Percentiles rank a stretch among this genome's conserved stretches.
phyloP scores from a whole-genome alignment of 352 stramenopile species.

The Phytophthora melonis region DNA sequence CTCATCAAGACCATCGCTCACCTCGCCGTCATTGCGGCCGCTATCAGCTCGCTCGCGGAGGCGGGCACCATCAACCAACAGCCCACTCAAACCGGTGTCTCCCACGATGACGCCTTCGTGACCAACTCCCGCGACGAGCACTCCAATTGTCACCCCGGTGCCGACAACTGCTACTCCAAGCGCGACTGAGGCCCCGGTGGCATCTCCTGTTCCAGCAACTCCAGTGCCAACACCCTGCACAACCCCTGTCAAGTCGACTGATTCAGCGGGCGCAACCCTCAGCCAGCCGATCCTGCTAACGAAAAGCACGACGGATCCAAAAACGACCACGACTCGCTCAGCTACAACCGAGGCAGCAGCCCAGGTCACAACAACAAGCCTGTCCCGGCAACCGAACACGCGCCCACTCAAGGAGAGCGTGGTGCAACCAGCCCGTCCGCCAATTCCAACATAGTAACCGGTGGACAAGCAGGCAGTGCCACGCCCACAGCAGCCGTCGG shows the following conservation, averaged over 20 bases:
- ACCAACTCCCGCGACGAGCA: neutral
- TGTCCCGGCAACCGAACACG: neutral
- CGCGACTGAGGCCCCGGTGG: neutral
- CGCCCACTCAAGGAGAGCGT: neutral
- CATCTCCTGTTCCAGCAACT: neutral
- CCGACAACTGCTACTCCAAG: neutral
- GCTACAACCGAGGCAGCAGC: neutral
- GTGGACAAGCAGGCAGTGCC: too few relatives aligned
- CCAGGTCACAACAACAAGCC: neutral
- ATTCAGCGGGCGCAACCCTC: neutral
- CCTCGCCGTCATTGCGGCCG: neutral
- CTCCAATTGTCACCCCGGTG: neutral
- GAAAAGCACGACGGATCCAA: neutral
- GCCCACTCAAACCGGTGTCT: neutral
- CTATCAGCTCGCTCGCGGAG: neutral
- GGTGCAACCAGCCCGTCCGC: too few relatives aligned
- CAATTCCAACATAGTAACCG: too few relatives aligned
- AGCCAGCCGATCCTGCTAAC: neutral
- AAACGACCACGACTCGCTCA: neutral
- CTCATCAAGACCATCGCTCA: conserved; percentile 19
- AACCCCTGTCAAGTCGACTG: neutral
- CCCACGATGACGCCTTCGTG: neutral
- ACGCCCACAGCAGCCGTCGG: too few relatives aligned
- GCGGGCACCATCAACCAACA: neutral
- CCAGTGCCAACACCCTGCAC: neutral